These are phyloP conservation scores for Neospora caninum DNA, from an alignment of 169 alveolate genomes.

Conservation along the genomic window DNA sequence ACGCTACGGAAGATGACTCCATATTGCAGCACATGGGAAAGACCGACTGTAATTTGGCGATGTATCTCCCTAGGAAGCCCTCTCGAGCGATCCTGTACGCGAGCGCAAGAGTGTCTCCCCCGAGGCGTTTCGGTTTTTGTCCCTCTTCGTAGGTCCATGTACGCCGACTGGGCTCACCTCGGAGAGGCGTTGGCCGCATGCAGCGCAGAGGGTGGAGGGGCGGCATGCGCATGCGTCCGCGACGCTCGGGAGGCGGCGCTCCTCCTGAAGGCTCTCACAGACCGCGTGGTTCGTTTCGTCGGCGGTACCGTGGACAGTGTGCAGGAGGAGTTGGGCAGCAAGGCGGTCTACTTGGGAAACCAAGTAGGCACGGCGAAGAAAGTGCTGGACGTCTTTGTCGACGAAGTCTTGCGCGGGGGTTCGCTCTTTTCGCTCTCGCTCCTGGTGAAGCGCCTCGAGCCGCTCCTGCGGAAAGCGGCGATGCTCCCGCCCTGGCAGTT, in stretches of 20 bases:
- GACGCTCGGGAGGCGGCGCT: constrained; percentile 68
- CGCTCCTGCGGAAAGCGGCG: constrained; percentile 81
- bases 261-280: constrained; percentile 70
- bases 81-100: too few relatives aligned
- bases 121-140: too few relatives aligned
- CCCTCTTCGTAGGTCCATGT: neutral
- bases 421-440: constrained; percentile 69
- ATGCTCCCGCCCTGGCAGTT: constrained; percentile 84
- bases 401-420: constrained; percentile 74
- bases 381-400: constrained; percentile 72
- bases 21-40: too few relatives aligned
- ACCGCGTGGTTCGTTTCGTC: constrained; percentile 68
- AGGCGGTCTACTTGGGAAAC: constrained; percentile 69
- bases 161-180: constrained; percentile 1
- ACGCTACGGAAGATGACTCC: too few relatives aligned
- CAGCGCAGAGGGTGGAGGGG: neutral
- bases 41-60: too few relatives aligned
- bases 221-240: neutral
- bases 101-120: too few relatives aligned
- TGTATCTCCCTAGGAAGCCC: too few relatives aligned
- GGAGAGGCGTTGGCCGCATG: neutral
- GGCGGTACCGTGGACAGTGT: constrained; percentile 68
- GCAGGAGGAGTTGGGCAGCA: constrained; percentile 67
- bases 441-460: constrained; percentile 79
- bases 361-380: constrained; percentile 69